phyloP scores from a whole-genome alignment of 345 rosid species.

The Brassica carinata region DNA sequence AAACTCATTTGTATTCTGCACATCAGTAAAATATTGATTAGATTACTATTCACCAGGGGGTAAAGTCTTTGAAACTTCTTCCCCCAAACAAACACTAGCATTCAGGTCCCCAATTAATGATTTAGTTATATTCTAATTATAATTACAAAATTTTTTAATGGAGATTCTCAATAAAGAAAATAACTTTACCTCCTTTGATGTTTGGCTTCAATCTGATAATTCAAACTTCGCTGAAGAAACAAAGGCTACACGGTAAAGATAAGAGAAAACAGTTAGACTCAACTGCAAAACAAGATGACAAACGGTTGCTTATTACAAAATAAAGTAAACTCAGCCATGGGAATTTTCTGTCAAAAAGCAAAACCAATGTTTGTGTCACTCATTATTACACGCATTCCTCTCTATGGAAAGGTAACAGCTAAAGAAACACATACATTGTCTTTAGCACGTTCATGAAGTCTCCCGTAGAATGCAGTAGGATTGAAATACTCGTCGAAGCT shows the following conservation, averaged over 20 bases:
- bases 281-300: neutral
- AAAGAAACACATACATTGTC: conserved; percentile 53
- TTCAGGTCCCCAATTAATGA: neutral
- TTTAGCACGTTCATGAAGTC: conserved; percentile 31
- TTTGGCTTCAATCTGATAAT: conserved; percentile 81
- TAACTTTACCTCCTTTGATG: conserved; percentile 64
- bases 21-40: conserved; percentile 11
- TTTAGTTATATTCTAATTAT: neutral
- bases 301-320: neutral
- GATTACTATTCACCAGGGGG: conserved; percentile 15
- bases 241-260: conserved; percentile 55
- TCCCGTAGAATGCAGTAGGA: too few relatives aligned
- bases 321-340: neutral
- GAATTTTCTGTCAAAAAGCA: conserved; percentile 10
- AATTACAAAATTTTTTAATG: neutral
- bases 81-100: neutral
- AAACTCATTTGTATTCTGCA: conserved; percentile 80
- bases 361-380: conserved; percentile 1
- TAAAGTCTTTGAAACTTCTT: conserved; percentile 1
- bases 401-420: neutral
- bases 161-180: neutral
- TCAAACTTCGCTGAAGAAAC: conserved; percentile 86
- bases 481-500: conserved; percentile 55
- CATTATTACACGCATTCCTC: neutral
- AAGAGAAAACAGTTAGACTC: conserved; percentile 4